A percentile compares a stretch with the other conserved stretches of the same genome.
Evolutionary conservation across 257 asterid genomes (phyloP).

Genomic region (Fraxinus cuspidata): DNA sequence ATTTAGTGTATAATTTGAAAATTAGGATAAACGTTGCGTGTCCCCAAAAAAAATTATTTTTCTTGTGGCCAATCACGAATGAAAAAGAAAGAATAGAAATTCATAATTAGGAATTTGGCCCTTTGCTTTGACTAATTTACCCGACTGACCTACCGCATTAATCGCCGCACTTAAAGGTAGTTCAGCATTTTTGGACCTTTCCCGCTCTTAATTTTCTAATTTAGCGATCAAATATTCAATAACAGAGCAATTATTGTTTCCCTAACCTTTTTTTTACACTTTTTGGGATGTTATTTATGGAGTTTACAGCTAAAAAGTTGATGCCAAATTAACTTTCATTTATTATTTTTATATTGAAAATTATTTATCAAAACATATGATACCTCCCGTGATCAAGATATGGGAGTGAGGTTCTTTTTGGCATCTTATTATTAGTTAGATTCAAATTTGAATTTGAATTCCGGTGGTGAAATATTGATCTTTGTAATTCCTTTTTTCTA

Average conservation of each 20-base stretch:
- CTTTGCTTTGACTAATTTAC: constrained; percentile 31
- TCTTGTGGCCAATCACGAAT: background rate
- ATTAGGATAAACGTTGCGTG: background rate
- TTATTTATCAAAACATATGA: background rate
- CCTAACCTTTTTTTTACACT: background rate
- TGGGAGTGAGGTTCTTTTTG: no score
- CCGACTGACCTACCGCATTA: constrained; percentile 29
- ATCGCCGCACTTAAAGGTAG: constrained; percentile 34
- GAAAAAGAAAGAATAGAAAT: constrained; percentile 9
- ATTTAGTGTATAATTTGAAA: background rate
- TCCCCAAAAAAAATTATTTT: background rate
- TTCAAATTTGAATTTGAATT: background rate
- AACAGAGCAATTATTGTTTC: constrained; percentile 19
- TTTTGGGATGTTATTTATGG: constrained; percentile 13
- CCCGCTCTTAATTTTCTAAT: constrained; percentile 47
- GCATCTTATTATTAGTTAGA: background rate
- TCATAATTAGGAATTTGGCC: constrained; percentile 29
- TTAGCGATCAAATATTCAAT: constrained; percentile 17
- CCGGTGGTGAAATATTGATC: no score
- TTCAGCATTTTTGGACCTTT: constrained; percentile 33
- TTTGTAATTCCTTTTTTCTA: background rate
- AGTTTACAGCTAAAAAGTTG: constrained; percentile 35
- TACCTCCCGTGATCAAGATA: background rate
- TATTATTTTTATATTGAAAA: background rate
- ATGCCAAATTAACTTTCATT: constrained; percentile 16